Base-by-base conservation (phyloP, 2,329 filamentous ascomycete genomes). In the Neocatenulostroma microsporum region DNA sequence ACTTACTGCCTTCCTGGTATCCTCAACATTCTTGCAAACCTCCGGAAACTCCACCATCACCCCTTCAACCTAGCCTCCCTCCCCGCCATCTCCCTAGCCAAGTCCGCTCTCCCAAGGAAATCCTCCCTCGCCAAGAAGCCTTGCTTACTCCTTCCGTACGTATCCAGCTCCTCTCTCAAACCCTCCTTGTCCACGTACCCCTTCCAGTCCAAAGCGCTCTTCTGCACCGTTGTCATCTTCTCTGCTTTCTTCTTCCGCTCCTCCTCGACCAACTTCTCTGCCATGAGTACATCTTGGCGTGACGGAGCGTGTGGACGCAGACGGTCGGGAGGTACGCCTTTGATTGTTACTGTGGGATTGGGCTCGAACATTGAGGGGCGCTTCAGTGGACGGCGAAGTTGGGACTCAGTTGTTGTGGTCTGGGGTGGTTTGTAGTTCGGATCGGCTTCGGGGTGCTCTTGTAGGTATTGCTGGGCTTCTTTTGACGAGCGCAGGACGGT, bases 171-270 rank as follows among this genome's bases (percentile, higher is more conserved):
- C 39, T 78, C 75, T 39, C 70, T 69, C 39, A 80, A 70, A 20
- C 76, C 75, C 30, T 72, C 71, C 32, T 70, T 68, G 51, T 78
- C 73, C 26, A 81, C 76, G 50, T 77, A 78, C 9, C 70, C 68
- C 14, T 73, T 75, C 77, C 77, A 81, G 48, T 81, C 77, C 50
- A 80, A 61, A 36, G 75, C 69, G 20, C 73, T 78, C 57, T 80
- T 81, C 57, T 79, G 75, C 33, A 81, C 74, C 0, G 76, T 78
- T 46, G 78, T 80, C 60, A 81, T 70, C 51, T 78, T 80, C 40
- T 73, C 70, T 15, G 50, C 71, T 61, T 60, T 69, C 48, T 41
- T 53, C 54, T 45, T 60, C 41, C 40, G 48, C 46, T 55, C 58
- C 47, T 40, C 61, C 45, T 42, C 54, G 37, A 36, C 45, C 50